Evolutionary conservation across 2,329 filamentous ascomycete species (phyloP).

Genomic region (Fusarium nygamai): DNA sequence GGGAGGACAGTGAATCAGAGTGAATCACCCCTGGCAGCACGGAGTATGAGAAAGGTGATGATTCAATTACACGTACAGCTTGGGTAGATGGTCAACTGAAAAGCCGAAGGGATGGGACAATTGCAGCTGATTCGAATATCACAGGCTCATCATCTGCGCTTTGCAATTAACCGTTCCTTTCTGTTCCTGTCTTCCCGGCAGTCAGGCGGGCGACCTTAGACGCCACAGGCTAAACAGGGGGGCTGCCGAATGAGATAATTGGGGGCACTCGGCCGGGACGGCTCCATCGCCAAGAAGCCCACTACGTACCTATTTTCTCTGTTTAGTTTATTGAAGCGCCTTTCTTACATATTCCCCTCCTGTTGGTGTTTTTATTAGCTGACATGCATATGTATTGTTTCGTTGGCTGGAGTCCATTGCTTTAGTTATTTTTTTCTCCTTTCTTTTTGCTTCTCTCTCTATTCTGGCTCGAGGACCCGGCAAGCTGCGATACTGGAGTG

Average conservation of each 20-base stretch:
- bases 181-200: constrained; percentile 19
- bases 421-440: neutral
- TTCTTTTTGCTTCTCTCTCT: neutral
- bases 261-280: constrained; percentile 19
- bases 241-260: constrained; percentile 26
- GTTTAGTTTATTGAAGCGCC: neutral
- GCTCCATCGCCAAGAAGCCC: constrained; percentile 28
- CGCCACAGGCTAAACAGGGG: constrained; percentile 25
- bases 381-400: neutral
- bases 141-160: neutral
- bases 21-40: constrained; percentile 10
- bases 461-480: neutral
- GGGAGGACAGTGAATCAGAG: constrained; percentile 1
- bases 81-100: neutral
- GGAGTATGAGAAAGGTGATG: neutral
- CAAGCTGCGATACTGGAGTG: neutral
- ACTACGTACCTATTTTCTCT: constrained; percentile 8
- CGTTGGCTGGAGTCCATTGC: neutral
- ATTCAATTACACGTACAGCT: neutral
- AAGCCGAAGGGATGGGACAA: neutral
- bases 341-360: neutral
- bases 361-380: neutral
- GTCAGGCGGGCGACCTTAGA: constrained; percentile 34
- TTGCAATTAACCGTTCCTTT: neutral
- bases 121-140: neutral